Conservation (phyloP, 495 filamentous ascomycete genomes). For the Evernia prunastri region DNA sequence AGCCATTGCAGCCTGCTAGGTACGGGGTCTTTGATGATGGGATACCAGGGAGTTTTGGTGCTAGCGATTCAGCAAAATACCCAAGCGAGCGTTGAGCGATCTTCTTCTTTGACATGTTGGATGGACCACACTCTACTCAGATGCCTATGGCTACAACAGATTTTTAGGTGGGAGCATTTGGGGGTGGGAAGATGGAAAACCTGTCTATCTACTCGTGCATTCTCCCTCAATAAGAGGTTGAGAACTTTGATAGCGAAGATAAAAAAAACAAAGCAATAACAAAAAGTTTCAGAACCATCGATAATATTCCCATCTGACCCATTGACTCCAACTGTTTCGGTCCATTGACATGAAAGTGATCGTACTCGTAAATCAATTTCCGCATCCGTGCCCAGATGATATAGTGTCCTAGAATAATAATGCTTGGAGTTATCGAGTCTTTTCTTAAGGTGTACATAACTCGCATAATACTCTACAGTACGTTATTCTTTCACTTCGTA, state of each 20-base stretch:
- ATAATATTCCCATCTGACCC: too few species aligned
- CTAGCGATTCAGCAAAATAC: conserved; percentile 41
- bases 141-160: not conserved
- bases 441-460: too few species aligned
- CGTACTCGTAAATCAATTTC: not conserved
- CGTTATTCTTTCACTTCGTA: too few species aligned
- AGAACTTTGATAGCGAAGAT: not conserved
- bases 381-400: not conserved
- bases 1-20: conserved; percentile 41
- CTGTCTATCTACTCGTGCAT: not conserved
- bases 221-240: not conserved
- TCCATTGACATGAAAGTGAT: not conserved
- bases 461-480: too few species aligned
- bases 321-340: too few species aligned
- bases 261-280: not conserved
- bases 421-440: too few species aligned
- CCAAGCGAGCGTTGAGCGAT: conserved; percentile 28
- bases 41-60: conserved; percentile 36
- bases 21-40: conserved; percentile 28
- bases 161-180: not conserved
- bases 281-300: not conserved
- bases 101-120: not conserved
- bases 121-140: conserved; percentile 16
- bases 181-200: not conserved
- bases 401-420: too few species aligned